Percentiles rank a stretch among this genome's conserved stretches.
phyloP scores from a whole-genome alignment of 106 monocot genomes.

The Vanilla planifolia region DNA sequence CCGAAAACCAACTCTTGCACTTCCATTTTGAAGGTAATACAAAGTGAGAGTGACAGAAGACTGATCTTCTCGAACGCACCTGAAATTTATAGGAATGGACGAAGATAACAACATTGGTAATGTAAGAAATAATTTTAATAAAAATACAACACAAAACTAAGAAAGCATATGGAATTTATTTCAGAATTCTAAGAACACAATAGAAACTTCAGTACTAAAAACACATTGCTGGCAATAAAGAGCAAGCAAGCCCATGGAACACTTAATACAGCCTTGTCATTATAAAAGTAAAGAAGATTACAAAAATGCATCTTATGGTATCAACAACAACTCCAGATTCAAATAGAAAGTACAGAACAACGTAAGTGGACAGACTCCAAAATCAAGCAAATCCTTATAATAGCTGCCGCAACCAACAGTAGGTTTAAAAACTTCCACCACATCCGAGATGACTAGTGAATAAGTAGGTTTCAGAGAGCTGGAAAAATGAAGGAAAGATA shows the following conservation, averaged over 20 bases:
- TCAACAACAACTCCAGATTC: not conserved
- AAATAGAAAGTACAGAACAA: not conserved
- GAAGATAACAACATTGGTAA: not conserved
- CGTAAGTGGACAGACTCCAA: not conserved
- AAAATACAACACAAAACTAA: not conserved
- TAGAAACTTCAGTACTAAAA: not conserved
- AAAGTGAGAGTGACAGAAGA: constrained; percentile 62
- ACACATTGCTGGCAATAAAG: no score
- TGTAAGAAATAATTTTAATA: not conserved
- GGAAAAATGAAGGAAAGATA: no score
- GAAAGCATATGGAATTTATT: not conserved
- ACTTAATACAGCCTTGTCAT: not conserved
- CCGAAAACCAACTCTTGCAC: constrained; percentile 95
- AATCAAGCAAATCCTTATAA: not conserved
- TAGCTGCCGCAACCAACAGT: no score
- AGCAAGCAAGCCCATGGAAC: no score
- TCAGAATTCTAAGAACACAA: not conserved
- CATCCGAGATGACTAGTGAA: no score
- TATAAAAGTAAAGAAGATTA: not conserved
- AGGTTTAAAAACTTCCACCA: no score
- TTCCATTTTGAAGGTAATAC: constrained; percentile 97
- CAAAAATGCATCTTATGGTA: not conserved
- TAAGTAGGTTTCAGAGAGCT: no score
- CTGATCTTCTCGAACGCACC: constrained; percentile 84
- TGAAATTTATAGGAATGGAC: constrained; percentile 16